Base-by-base conservation (phyloP, 495 filamentous ascomycete genomes). In the Oidiodendron maius region DNA sequence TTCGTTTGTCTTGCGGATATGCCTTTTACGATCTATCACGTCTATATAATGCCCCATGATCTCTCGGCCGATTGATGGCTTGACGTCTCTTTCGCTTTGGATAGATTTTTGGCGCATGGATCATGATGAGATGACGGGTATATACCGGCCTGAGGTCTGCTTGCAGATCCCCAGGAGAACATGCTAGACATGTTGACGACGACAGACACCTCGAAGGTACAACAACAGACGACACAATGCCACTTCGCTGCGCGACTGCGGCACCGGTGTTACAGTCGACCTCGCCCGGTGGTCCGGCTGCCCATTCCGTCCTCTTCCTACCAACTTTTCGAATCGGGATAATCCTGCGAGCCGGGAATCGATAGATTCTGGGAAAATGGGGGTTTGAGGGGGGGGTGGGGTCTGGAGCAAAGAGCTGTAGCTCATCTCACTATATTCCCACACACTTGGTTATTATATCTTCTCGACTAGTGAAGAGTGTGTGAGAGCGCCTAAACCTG, bases 341-440 rank as follows among this genome's bases (percentile, higher is more conserved):
- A 25, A 20, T 35, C 48, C 56, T 48, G 56, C 51, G 32, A 51
- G 51, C 8, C 52, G 47, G 48, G 51, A 42, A 44, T 44, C 13
- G 52, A 43, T 46, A 37, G 32, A 20, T 35, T 18, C 12, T 26
- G 40, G 25, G 43, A 30, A 32, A 26, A 28, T 5, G 39, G 39
- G 44, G 41, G 20, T 25, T 20, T 12, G n/a, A 34, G 5, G n/a
- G 37, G 15, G 37, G 39, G 23, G 32, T 13, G 16, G 20, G 25
- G 41, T 28, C 2, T 47, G 47, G 12, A 47, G 30, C 35, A 56
- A 40, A 26, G 36, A 52, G 52, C 46, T 51, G 49, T 56, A 59
- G 57, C 46, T 59, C 57, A 56, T 59, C 52, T 53, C 57, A 59
- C 57, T 59, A 56, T 50, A 56, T 53, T 56, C 52, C 51, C 48